These are phyloP conservation scores for Fusarium dimerum DNA, from an alignment of 2,329 filamentous ascomycete genomes.

Conservation along the genomic window DNA sequence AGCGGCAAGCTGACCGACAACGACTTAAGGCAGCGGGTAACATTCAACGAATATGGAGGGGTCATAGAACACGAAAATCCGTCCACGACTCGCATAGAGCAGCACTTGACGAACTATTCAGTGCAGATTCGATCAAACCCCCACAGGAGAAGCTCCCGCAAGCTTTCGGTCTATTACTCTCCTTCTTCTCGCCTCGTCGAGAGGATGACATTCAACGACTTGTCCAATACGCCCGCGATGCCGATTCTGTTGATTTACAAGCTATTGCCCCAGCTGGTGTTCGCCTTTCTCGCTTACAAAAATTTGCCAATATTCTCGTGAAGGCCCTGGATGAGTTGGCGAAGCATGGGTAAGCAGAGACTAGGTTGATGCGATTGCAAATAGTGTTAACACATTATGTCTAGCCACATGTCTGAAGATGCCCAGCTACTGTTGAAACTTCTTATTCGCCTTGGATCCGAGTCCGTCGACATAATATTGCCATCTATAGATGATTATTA, in stretches of 20 bases:
- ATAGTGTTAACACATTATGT: too few relatives aligned
- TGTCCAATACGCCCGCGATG: constrained; percentile 46
- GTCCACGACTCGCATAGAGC: constrained; percentile 59
- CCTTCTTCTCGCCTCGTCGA: constrained; percentile 47
- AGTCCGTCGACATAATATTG: constrained; percentile 24
- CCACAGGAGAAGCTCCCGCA: constrained; percentile 37
- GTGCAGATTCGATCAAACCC: constrained; percentile 34
- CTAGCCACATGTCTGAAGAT: constrained; percentile 22
- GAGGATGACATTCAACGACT: constrained; percentile 52
- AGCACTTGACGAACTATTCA: constrained; percentile 64
- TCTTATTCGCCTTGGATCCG: constrained; percentile 31
- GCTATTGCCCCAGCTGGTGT: constrained; percentile 36
- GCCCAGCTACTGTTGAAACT: constrained; percentile 38
- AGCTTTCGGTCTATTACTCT: constrained; percentile 50
- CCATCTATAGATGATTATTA: constrained; percentile 40
- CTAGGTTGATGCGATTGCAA: background rate
- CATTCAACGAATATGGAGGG: constrained; percentile 83
- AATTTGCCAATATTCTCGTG: constrained; percentile 40
- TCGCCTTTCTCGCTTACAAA: constrained; percentile 33
- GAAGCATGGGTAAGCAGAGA: constrained; percentile 25
- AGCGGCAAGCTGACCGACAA: constrained; percentile 79
- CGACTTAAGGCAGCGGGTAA: constrained; percentile 70
- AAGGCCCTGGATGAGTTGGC: constrained; percentile 31
- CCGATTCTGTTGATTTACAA: constrained; percentile 37
- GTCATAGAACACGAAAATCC: constrained; percentile 62